A percentile compares a stretch with the other conserved stretches of the same genome.
phyloP scores from a whole-genome alignment of 805 yeast species.

The Candida taoyuanica region DNA sequence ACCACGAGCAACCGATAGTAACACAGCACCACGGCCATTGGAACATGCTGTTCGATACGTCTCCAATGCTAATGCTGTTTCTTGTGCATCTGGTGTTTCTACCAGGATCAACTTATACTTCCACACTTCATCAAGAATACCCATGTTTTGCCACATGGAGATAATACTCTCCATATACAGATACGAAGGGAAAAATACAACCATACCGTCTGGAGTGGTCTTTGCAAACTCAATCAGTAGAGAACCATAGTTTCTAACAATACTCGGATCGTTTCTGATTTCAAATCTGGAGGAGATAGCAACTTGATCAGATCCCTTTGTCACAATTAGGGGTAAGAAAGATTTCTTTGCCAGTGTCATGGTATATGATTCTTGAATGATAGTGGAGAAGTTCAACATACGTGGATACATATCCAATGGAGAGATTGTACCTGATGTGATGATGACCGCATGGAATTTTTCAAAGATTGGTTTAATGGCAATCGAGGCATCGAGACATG shows the following conservation, averaged over 20 bases:
- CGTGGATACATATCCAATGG: conserved; percentile 98
- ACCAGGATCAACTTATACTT: conserved; percentile 90
- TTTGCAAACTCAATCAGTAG: conserved; percentile 88
- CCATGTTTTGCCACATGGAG: conserved; percentile 99
- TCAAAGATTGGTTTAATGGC: conserved; percentile 98
- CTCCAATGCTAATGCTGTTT: conserved; percentile 90
- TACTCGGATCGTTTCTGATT: conserved; percentile 95
- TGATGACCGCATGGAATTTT: conserved; percentile 83
- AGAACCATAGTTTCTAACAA: conserved; percentile 94
- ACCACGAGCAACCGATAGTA: conserved; percentile 97
- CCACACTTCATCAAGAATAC: conserved; percentile 97
- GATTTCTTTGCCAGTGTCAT: conserved; percentile 93
- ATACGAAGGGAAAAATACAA: conserved; percentile 95
- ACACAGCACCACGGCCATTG: conserved; percentile 95
- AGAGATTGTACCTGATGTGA: conserved; percentile 96
- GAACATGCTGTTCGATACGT: conserved; percentile 95
- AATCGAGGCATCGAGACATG: conserved; percentile 95
- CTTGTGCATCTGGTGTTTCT: conserved; percentile 99
- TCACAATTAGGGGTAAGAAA: conserved; percentile 90
- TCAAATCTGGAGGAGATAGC: conserved; percentile 95
- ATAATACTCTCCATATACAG: conserved; percentile 97
- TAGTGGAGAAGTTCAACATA: conserved; percentile 91
- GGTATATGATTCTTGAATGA: conserved; percentile 88
- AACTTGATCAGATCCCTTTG: conserved; percentile 97
- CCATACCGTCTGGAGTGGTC: conserved; percentile 96